phyloP scores from a whole-genome alignment of 371 early-diverging fungal species.

The Actinomortierella ambigua region DNA sequence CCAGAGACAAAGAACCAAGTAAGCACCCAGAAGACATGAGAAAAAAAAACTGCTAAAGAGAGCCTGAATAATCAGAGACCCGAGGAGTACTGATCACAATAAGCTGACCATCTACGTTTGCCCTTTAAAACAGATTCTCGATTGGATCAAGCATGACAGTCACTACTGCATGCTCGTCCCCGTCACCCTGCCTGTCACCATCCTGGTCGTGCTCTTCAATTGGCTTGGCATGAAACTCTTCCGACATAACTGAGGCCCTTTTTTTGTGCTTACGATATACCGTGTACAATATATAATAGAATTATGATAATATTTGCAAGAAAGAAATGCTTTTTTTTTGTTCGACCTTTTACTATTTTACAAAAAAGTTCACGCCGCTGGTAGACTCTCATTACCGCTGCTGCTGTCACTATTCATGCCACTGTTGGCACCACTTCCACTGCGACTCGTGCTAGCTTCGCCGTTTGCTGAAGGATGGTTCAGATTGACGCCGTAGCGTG shows the following conservation, averaged over 20 bases:
- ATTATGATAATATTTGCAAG: no score
- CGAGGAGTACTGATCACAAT: no score
- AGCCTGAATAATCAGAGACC: no score
- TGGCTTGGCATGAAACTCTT: slow-evolving; percentile 97
- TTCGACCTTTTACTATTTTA: no score
- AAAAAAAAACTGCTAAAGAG: background rate
- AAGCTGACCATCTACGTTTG: no score
- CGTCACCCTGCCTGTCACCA: slow-evolving; percentile 75
- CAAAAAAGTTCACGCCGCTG: no score
- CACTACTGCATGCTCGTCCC: slow-evolving; percentile 88
- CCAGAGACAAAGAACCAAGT: slow-evolving; percentile 71
- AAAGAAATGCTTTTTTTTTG: no score
- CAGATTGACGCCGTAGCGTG: slow-evolving; percentile 37
- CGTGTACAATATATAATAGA: no score
- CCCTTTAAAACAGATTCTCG: slow-evolving; percentile 68
- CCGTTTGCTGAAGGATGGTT: slow-evolving; percentile 9
- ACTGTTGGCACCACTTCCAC: no score
- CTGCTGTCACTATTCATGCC: no score
- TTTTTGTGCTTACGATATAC: background rate
- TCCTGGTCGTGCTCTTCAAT: slow-evolving; percentile 86
- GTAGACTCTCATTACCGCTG: no score
- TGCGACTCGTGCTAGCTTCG: no score
- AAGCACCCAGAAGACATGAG: background rate
- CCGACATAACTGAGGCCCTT: slow-evolving; percentile 69
- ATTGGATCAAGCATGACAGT: slow-evolving; percentile 78